Conservation (phyloP, 163 green algal species). For the Picocystis sp. region DNA sequence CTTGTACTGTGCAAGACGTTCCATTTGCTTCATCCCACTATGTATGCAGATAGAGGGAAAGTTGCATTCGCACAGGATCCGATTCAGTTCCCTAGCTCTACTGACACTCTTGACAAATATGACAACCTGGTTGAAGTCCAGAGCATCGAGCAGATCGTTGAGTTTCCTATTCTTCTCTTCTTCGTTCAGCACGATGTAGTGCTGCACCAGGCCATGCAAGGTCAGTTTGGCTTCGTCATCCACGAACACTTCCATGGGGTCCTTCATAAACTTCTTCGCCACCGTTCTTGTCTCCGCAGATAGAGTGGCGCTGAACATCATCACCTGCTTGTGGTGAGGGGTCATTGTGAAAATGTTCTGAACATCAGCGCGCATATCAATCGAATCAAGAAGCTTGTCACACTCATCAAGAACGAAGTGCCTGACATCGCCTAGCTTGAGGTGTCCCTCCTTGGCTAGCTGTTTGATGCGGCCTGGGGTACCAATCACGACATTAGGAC, state of each 20-base stretch:
- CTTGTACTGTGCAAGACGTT: slow-evolving; percentile 23
- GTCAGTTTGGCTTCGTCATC: slow-evolving; percentile 99
- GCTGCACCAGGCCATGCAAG: slow-evolving; percentile 94
- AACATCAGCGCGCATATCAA: slow-evolving; percentile 95
- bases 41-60: slow-evolving; percentile 58
- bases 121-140: slow-evolving; percentile 99
- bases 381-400: slow-evolving; percentile 95
- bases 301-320: slow-evolving; percentile 99
- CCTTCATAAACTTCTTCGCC: slow-evolving; percentile 98
- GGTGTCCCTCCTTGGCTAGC: slow-evolving; percentile 54
- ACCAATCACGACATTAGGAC: slow-evolving; percentile 82
- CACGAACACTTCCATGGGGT: slow-evolving; percentile 97
- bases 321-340: slow-evolving; percentile 98
- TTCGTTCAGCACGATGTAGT: slow-evolving; percentile 77
- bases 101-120: slow-evolving; percentile 95
- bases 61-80: slow-evolving; percentile 92
- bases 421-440: slow-evolving; percentile 69
- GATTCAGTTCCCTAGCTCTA: slow-evolving; percentile 73
- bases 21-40: slow-evolving; percentile 58
- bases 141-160: slow-evolving; percentile 91
- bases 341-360: slow-evolving; percentile 97
- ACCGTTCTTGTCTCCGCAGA: slow-evolving; percentile 73
- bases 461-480: slow-evolving; percentile 78
- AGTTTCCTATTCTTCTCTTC: slow-evolving; percentile 97
- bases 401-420: slow-evolving; percentile 99